Evolutionary conservation across 1,139 yeast species (phyloP).

Genomic region (Kodamaea derodonti): DNA sequence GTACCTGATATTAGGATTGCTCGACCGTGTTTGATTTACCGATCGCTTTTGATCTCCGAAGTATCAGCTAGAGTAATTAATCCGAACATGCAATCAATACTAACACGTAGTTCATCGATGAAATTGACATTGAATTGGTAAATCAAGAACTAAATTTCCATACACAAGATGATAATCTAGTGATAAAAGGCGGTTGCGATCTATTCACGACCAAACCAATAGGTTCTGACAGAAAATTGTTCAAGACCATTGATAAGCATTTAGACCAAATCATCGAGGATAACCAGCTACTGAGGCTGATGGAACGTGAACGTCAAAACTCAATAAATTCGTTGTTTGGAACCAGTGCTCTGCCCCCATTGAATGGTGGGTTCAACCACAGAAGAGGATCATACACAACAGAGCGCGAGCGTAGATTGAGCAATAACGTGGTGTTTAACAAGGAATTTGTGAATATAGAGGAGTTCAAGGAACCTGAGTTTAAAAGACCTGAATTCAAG

Average conservation of each 20-base stretch:
- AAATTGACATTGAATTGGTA: conserved; percentile 82
- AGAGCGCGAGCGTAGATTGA: conserved; percentile 25
- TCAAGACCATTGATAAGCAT: conserved; percentile 82
- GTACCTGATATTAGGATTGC: too few species aligned
- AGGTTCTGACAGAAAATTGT: conserved; percentile 82
- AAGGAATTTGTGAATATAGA: conserved; percentile 8
- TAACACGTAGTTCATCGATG: conserved; percentile 73
- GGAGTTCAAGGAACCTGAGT: neutral
- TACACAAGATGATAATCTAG: conserved; percentile 79
- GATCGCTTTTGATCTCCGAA: too few species aligned
- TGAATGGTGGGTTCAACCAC: conserved; percentile 5
- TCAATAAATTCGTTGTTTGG: conserved; percentile 36
- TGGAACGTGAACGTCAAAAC: conserved; percentile 39
- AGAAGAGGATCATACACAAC: conserved; percentile 23
- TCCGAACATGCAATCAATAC: too few species aligned
- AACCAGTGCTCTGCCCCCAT: conserved; percentile 33
- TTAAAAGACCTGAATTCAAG: neutral
- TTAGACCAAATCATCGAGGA: conserved; percentile 64
- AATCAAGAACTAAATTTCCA: conserved; percentile 86
- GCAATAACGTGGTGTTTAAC: conserved; percentile 15
- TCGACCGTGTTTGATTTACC: too few species aligned
- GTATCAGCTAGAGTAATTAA: too few species aligned
- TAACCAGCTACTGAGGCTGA: conserved; percentile 39
- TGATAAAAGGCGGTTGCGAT: conserved; percentile 82
- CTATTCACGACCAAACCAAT: conserved; percentile 92